Base-by-base conservation (phyloP, 2,329 filamentous ascomycete genomes). In the Aspergillus sp. region DNA sequence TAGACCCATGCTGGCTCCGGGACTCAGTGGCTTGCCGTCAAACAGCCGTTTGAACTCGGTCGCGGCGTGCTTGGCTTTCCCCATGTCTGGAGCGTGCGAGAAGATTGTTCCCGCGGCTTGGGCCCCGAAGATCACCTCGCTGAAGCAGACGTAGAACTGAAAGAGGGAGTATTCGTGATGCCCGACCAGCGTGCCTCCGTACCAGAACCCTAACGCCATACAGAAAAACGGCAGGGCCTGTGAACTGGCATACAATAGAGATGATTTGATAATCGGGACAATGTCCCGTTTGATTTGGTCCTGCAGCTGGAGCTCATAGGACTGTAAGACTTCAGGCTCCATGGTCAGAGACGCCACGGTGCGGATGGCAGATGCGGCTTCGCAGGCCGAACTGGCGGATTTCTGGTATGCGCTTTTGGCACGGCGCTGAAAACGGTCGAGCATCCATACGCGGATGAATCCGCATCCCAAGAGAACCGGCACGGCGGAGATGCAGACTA, bases 151-250 rank as follows among this genome's bases (percentile, higher is more conserved):
- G 60, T 80, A 82, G 65, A 81, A 77, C 16, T 71, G 65, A 22
- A 63, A 59, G 11, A 71, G 62, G 2, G 64, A 63, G 54, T 75
- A 75, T 67, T 88, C 83, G 6, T 78, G 75, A 14, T 70, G 72
- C 1, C 77, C 76, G n/a, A 89, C 67, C n/a, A 89, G 79, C 6
- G 75, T 80, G 2, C 84, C 85, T 50, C 87, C 88, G 61, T 90
- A 90, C 83, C 85, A 89, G 68, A 88, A 87, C 56, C 85, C 82
- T 46, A 89, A 56, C 7, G 66, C 69, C 65, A 69, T 69, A 39
- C 65, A 68, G 52, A 69, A 58, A 42, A 65, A 69, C 6, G 52
- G 62, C 12, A 74, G 62, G 1, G 70, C 73, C 57, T 75, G 72
- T 2, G 72, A 72, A 26, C 67, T 55, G 3, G 72, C 67, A 39